phyloP scores from a whole-genome alignment of 164 flowering plant species.

The Dillenia turbinata region DNA sequence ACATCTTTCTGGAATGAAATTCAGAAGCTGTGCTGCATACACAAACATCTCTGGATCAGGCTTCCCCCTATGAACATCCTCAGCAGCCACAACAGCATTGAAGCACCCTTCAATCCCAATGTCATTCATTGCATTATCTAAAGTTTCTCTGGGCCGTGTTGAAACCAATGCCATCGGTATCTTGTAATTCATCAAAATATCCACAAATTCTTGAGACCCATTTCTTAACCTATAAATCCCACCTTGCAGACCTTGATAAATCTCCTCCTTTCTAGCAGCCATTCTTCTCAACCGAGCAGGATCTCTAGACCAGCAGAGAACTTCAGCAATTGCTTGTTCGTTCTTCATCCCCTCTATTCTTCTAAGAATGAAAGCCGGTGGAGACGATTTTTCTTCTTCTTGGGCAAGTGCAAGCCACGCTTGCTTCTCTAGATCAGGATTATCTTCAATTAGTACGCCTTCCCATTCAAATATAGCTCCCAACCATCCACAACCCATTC shows the following conservation, averaged over 20 bases:
- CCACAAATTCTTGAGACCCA: conserved; percentile 83
- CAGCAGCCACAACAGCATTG: conserved; percentile 73
- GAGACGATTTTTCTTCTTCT: conserved; percentile 92
- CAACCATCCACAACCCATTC: conserved; percentile 99
- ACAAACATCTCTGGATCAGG: conserved; percentile 99
- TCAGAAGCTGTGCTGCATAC: conserved; percentile 79
- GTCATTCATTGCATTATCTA: conserved; percentile 59
- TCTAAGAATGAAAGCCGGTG: conserved; percentile 59
- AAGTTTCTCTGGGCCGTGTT: conserved; percentile 62
- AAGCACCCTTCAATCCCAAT: conserved; percentile 69
- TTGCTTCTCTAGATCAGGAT: conserved; percentile 80
- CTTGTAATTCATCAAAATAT: conserved; percentile 65
- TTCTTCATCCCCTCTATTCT: conserved; percentile 96
- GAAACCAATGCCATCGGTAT: conserved; percentile 94
- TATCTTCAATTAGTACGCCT: conserved; percentile 81
- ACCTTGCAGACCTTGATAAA: conserved; percentile 69
- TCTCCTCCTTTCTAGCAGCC: conserved; percentile 80
- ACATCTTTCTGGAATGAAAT: conserved; percentile 84
- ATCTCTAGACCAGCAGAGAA: conserved; percentile 96
- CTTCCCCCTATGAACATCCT: conserved; percentile 91
- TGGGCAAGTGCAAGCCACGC: conserved; percentile 78
- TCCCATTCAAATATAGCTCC: conserved; percentile 98
- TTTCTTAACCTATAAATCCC: conserved; percentile 60
- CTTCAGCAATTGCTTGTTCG: conserved; percentile 94
- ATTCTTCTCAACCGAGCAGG: conserved; percentile 57